Evolutionary conservation across 306 rosid species (phyloP), one percentile per base, ranked within the genome.

Genomic region (Aeschynomene evenia): DNA sequence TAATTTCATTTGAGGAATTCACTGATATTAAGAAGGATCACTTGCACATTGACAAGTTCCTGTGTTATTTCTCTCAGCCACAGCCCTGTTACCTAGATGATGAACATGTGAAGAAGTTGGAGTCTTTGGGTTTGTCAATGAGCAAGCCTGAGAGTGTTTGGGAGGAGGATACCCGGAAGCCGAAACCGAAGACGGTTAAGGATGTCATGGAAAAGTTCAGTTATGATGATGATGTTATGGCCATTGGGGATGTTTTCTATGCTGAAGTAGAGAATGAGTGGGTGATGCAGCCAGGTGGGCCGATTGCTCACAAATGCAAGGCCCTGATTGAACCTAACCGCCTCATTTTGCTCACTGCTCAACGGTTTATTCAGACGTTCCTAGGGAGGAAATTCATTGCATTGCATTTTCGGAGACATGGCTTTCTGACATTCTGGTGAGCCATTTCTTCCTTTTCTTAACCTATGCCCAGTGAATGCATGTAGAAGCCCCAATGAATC

Each of bases 211-310:
- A 81, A 0, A 90, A 88, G 80, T 94, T 94, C 79, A 52, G 79
- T 2, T 65, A 78, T 43, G 81, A 68, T 37, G 95, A 87, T 53
- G 96, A 88, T 82, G 96, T 94, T 45, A 77, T 90, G 80, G 98
- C 97, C 0, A 89, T 94, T 64, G 98, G 98, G 42, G 98, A 94
- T 82, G 87, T 90, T 50, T 94, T 90, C 81, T 90, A 45, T 73
- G 96, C 98, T 70, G 81, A 87, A 36, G 79, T 88, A 68, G 98
- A 94, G 80, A 76, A 53, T 33, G 86, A 94, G 16, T 88, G 97
- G 98, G 92, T 90, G 73, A 84, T 87, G 89, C 98, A 90, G 74
- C 92, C 96, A 0, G 89, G 98, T 23, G 98, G 98, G 8, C 98
- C 98, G 2, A 80, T 94, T 45, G 96, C 91, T 69, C 97, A 90